Evolutionary conservation across 129 eudicot genomes (phyloP), one percentile per base, ranked within the genome.

Genomic region (Smallanthus sonchifolius): DNA sequence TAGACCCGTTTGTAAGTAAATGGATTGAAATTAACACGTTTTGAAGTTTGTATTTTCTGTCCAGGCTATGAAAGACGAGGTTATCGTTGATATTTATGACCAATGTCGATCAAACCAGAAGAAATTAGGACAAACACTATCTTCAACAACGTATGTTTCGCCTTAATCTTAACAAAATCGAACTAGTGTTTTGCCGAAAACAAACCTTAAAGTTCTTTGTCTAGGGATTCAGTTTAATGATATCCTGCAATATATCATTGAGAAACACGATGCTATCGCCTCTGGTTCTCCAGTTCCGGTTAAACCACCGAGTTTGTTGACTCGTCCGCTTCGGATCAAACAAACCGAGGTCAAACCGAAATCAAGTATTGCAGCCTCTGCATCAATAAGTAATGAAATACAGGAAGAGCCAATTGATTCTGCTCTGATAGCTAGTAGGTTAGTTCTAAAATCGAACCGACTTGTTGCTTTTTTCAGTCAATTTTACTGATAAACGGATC

Each of bases 101-200:
- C 91, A 84, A 30, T 95, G 99, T 40, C 97, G 92, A 62, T 75
- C 88, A 49, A 95, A 91, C 85, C 99, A 91, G 80, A 95, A 82
- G 92, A 95, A 84, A 80, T 76, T 95, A 82, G 87, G 86, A 85
- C 88, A 88, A 72, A 82, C 83, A 75, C 74, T 88, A 68, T 75
- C 91, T 42, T 82, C 96, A 2, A 85, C 90, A 10, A 80, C 79
- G 97, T 86, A 79, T 14, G 68, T 70, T 69, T 66, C 49, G 28
- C 13, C 56, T 59, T 67, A 28, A 64, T 65, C 37, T 51, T 70
- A 59, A 14, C 4, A 42, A 15, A 16, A 42, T 39, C 57, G 16
- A 69, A 47, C 34, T 24, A 69, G 20, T 14, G 24, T 34, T 59
- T 35, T 69, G 16, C 0, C 35, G 13, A 15, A 49, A 42, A 67